Percentiles rank a stretch among this genome's conserved stretches.
phyloP scores from a whole-genome alignment of 345 rosid species.

The Sapria himalayana region DNA sequence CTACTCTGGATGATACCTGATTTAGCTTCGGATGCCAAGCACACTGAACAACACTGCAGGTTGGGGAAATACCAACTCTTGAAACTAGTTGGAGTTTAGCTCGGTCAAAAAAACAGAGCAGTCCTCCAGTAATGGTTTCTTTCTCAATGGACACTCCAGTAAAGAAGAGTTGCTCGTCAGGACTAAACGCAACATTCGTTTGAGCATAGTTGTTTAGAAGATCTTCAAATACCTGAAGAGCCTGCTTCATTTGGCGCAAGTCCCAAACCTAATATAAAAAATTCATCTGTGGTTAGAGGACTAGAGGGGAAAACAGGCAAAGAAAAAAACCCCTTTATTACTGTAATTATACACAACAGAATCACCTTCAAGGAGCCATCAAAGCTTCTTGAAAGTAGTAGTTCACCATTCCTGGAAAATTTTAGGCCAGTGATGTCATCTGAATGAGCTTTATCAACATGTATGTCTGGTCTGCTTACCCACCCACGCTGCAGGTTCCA shows the following conservation, averaged over 20 bases:
- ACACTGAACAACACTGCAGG: constrained; percentile 79
- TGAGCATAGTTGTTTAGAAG: constrained; percentile 83
- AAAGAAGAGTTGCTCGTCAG: constrained; percentile 65
- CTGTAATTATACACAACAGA: too few relatives aligned
- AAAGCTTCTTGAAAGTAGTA: constrained; percentile 66
- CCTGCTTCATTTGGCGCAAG: constrained; percentile 54
- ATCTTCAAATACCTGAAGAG: constrained; percentile 65
- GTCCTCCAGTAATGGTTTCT: constrained; percentile 65
- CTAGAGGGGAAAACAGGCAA: too few relatives aligned
- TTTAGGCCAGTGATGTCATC: constrained; percentile 81
- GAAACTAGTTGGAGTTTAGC: constrained; percentile 77
- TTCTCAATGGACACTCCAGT: constrained; percentile 93
- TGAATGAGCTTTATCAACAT: constrained; percentile 59
- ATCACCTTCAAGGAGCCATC: constrained; percentile 79
- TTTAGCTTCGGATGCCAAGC: constrained; percentile 86
- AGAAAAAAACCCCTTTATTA: too few relatives aligned
- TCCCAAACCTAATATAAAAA: constrained; percentile 94
- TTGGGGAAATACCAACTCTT: constrained; percentile 68
- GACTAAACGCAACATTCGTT: constrained; percentile 83
- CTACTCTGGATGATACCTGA: constrained; percentile 67
- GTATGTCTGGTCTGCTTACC: constrained; percentile 92
- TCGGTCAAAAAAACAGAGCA: constrained; percentile 72
- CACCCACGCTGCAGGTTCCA: constrained; percentile 97
- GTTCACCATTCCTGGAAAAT: constrained; percentile 71
- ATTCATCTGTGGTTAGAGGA: too few relatives aligned